Conservation (phyloP, 768 basidiomycete species). For the Leucosporidium creatinivorum region DNA sequence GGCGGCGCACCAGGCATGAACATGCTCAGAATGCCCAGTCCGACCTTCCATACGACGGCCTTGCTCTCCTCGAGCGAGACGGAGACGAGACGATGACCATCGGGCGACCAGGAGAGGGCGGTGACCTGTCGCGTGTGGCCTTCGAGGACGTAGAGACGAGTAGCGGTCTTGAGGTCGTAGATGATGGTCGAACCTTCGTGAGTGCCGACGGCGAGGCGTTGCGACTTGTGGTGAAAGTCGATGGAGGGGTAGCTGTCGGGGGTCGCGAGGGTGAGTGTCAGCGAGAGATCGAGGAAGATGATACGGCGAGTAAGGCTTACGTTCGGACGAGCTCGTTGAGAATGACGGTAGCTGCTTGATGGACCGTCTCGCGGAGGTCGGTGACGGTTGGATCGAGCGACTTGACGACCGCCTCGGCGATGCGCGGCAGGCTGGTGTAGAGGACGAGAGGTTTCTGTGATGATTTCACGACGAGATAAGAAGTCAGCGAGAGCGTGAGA, state of each 20-base stretch:
- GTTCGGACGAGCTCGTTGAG: constrained; percentile 89
- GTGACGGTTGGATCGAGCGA: constrained; percentile 85
- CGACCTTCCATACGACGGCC: constrained; percentile 93
- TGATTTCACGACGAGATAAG: background rate
- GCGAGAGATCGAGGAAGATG: background rate
- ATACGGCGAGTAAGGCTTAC: constrained; percentile 48
- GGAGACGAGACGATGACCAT: constrained; percentile 81
- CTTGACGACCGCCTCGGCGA: constrained; percentile 93
- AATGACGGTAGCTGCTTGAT: constrained; percentile 88
- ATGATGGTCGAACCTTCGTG: constrained; percentile 88
- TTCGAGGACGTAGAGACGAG: constrained; percentile 87
- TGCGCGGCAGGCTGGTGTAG: constrained; percentile 69
- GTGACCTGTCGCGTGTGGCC: constrained; percentile 65
- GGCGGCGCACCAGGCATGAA: constrained; percentile 78
- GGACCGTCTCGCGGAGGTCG: constrained; percentile 63
- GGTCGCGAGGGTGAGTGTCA: background rate
- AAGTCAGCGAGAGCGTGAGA: background rate
- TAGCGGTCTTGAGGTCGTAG: constrained; percentile 95
- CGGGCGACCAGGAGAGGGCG: constrained; percentile 85
- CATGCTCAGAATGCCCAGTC: constrained; percentile 76
- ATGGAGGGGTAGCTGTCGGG: constrained; percentile 45
- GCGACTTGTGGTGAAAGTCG: constrained; percentile 82
- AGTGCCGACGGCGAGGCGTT: constrained; percentile 87
- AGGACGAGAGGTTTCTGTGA: constrained; percentile 74
- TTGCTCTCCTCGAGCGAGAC: constrained; percentile 75